Conservation (phyloP, 2,329 filamentous ascomycete genomes). For the Trichothecium roseum region DNA sequence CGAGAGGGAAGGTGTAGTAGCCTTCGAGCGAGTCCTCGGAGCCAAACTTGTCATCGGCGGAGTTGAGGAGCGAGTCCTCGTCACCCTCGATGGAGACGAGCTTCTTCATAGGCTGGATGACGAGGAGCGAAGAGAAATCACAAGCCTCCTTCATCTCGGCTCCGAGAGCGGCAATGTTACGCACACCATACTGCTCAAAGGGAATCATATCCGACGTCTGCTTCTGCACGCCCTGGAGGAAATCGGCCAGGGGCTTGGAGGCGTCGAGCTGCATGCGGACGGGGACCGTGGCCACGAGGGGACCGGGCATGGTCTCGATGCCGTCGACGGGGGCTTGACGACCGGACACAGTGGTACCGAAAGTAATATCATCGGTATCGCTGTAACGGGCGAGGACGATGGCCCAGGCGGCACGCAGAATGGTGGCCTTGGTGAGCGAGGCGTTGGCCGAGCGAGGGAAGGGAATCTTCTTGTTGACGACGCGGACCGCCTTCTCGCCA, state of each 20-base stretch:
- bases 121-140: constrained; percentile 9
- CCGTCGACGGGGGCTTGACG: constrained; percentile 5
- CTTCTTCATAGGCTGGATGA: constrained; percentile 4
- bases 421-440: constrained; percentile 9
- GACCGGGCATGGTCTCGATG: constrained; percentile 7
- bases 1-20: constrained; percentile 2
- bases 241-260: background rate
- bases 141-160: constrained; percentile 5
- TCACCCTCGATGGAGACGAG: background rate
- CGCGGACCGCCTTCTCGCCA: too few relatives aligned
- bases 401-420: constrained; percentile 18
- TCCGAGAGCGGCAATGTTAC: constrained; percentile 8
- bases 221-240: constrained; percentile 3
- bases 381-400: constrained; percentile 18
- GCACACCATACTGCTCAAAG: constrained; percentile 10
- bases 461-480: constrained; percentile 1
- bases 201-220: constrained; percentile 7
- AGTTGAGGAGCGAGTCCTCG: background rate
- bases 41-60: background rate
- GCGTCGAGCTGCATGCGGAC: background rate
- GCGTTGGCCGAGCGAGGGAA: constrained; percentile 8
- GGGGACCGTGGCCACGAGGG: constrained; percentile 1
- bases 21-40: background rate
- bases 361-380: constrained; percentile 23
- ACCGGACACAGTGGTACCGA: constrained; percentile 14